phyloP scores from a whole-genome alignment of 768 basidiomycete genomes.

The Collybia nuda region DNA sequence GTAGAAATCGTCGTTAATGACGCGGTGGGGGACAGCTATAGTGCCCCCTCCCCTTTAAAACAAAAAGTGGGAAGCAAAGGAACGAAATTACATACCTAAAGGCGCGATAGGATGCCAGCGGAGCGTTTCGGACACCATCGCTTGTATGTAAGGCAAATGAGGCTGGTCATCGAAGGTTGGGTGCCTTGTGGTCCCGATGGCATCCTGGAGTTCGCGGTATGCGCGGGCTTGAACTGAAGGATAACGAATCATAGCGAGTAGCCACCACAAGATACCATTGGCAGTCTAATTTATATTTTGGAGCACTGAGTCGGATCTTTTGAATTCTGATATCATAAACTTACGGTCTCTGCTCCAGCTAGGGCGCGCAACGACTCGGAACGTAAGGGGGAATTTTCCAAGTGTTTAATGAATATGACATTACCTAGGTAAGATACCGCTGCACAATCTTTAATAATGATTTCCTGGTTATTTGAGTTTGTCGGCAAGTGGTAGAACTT shows the following conservation, averaged over 20 bases:
- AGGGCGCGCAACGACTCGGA: too few relatives aligned
- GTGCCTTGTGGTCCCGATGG: conserved; percentile 24
- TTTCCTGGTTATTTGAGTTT: conserved; percentile 15
- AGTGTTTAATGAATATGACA: neutral
- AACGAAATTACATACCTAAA: conserved; percentile 14
- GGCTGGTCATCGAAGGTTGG: conserved; percentile 27
- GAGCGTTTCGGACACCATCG: conserved; percentile 29
- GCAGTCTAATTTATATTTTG: too few relatives aligned
- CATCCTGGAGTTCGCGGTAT: conserved; percentile 28
- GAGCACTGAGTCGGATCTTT: too few relatives aligned
- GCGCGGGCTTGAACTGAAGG: conserved; percentile 24
- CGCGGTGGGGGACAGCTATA: conserved; percentile 28
- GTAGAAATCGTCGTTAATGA: conserved; percentile 30
- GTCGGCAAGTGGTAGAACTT: conserved; percentile 9
- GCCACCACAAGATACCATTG: conserved; percentile 17
- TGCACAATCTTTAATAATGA: conserved; percentile 18
- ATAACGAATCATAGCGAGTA: conserved; percentile 27
- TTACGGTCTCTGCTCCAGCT: conserved; percentile 9
- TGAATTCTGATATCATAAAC: too few relatives aligned
- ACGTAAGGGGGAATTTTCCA: too few relatives aligned
- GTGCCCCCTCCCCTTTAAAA: neutral
- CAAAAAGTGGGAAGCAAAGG: neutral
- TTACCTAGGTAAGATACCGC: conserved; percentile 24
- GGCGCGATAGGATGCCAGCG: conserved; percentile 24
- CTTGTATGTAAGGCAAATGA: conserved; percentile 30